Conservation (phyloP, 2,329 filamentous ascomycete species). For the Fusarium redolens region DNA sequence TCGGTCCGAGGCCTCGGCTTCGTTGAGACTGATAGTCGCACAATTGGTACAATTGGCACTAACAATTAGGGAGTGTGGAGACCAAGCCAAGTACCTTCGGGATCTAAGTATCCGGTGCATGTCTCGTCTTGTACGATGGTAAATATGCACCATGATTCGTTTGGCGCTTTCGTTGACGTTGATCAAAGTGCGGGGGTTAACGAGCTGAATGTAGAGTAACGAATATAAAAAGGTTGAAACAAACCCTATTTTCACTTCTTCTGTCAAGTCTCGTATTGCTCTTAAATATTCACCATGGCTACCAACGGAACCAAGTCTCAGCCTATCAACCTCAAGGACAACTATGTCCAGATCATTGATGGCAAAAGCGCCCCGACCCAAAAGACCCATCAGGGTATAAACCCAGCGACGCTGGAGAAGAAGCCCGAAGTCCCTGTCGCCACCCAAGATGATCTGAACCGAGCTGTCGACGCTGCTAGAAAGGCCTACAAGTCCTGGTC, state of each 20-base stretch:
- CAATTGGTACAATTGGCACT: not conserved
- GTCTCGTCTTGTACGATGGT: not conserved
- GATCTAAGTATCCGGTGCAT: not conserved
- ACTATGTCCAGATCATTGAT: slow-evolving; percentile 42
- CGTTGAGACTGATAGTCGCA: slow-evolving; percentile 1
- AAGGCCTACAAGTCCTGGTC: slow-evolving; percentile 46
- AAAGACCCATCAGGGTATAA: slow-evolving; percentile 39
- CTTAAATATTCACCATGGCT: slow-evolving; percentile 6
- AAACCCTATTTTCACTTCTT: not conserved
- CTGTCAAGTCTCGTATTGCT: not conserved
- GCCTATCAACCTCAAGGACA: slow-evolving; percentile 21
- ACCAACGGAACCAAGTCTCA: slow-evolving; percentile 18
- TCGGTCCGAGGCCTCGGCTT: slow-evolving; percentile 19
- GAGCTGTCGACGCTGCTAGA: slow-evolving; percentile 38
- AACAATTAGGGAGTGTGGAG: not conserved
- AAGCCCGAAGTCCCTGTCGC: slow-evolving; percentile 46
- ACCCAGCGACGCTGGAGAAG: slow-evolving; percentile 47
- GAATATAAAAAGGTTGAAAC: not conserved
- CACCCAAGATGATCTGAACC: slow-evolving; percentile 40
- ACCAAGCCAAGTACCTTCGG: slow-evolving; percentile 9
- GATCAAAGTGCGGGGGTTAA: slow-evolving; percentile 17
- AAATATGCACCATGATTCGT: slow-evolving; percentile 10
- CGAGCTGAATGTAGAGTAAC: not conserved
- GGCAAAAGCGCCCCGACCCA: slow-evolving; percentile 33
- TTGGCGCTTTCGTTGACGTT: not conserved